Evolutionary conservation across 768 basidiomycete species (phyloP).

Genomic region (Amyloporia xantha): DNA sequence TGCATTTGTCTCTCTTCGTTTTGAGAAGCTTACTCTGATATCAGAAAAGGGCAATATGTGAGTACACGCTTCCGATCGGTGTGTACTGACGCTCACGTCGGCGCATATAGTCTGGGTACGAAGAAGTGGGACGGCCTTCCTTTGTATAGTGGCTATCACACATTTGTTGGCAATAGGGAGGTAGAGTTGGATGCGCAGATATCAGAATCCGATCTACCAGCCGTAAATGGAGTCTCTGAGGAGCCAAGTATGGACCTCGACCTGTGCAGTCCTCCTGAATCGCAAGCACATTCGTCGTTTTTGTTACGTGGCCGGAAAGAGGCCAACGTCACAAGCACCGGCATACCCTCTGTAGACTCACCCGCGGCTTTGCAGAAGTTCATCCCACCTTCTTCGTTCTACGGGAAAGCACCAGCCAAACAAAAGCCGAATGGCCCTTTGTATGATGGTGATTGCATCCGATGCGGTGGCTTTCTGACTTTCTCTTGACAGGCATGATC

Average conservation of each 20-base stretch:
- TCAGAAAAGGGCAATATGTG: constrained; percentile 70
- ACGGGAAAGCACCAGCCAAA: constrained; percentile 34
- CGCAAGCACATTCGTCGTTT: constrained; percentile 7
- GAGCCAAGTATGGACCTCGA: constrained; percentile 25
- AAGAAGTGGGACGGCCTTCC: constrained; percentile 52
- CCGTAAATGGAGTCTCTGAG: constrained; percentile 25
- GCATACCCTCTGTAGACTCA: too few relatives aligned
- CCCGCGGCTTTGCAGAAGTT: constrained; percentile 28
- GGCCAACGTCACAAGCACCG: constrained; percentile 8
- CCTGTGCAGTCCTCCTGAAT: constrained; percentile 11
- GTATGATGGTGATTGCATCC: constrained; percentile 33
- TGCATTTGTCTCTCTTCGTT: constrained; percentile 48
- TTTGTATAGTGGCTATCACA: constrained; percentile 38
- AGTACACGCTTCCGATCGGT: constrained; percentile 14
- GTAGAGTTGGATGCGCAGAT: constrained; percentile 54
- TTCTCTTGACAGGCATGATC: constrained; percentile 55
- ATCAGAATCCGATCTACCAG: constrained; percentile 45
- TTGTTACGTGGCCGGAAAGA: constrained; percentile 4
- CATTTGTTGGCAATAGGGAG: constrained; percentile 52
- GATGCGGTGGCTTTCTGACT: background rate
- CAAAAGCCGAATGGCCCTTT: constrained; percentile 29
- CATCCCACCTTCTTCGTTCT: constrained; percentile 57
- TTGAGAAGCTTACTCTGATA: constrained; percentile 50
- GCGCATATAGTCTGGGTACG: constrained; percentile 47
- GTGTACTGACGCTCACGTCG: constrained; percentile 35